phyloP scores from a whole-genome alignment of 805 yeast species.

The Metschnikowia picachoensis region DNA sequence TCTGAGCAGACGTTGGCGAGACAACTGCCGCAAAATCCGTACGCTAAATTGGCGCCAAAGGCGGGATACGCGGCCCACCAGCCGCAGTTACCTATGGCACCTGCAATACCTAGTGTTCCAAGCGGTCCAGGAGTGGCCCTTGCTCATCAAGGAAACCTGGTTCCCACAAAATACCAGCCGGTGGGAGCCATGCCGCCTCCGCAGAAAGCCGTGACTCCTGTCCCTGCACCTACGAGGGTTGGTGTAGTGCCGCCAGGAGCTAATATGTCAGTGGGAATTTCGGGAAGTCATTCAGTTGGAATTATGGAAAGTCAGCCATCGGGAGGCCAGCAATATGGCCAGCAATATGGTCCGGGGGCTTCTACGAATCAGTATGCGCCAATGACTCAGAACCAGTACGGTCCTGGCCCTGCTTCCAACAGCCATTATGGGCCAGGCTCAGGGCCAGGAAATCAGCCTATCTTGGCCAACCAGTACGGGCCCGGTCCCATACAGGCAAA shows the following conservation, averaged over 20 bases:
- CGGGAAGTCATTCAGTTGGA: background rate
- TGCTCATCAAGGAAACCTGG: background rate
- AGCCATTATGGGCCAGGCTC: background rate
- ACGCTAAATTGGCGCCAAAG: conserved; percentile 21
- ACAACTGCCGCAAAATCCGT: conserved; percentile 27
- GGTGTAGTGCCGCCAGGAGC: conserved; percentile 11
- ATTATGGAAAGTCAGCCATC: background rate
- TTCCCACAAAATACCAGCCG: conserved; percentile 12
- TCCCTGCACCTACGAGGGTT: background rate
- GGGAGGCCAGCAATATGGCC: background rate
- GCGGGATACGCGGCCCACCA: conserved; percentile 3
- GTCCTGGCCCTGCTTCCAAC: no score
- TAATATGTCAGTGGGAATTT: background rate
- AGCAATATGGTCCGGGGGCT: no score
- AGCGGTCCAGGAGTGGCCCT: background rate
- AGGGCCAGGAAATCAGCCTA: background rate
- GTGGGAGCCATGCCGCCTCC: conserved; percentile 1
- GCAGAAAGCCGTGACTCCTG: background rate
- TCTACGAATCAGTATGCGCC: no score
- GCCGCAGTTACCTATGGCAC: background rate
- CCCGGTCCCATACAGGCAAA: conserved; percentile 1
- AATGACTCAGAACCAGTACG: background rate
- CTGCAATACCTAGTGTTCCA: background rate
- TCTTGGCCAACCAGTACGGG: background rate
- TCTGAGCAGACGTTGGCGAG: conserved; percentile 20